Conservation (phyloP, 371 early-diverging fungal species). For the Capillidium rhysosporum region DNA sequence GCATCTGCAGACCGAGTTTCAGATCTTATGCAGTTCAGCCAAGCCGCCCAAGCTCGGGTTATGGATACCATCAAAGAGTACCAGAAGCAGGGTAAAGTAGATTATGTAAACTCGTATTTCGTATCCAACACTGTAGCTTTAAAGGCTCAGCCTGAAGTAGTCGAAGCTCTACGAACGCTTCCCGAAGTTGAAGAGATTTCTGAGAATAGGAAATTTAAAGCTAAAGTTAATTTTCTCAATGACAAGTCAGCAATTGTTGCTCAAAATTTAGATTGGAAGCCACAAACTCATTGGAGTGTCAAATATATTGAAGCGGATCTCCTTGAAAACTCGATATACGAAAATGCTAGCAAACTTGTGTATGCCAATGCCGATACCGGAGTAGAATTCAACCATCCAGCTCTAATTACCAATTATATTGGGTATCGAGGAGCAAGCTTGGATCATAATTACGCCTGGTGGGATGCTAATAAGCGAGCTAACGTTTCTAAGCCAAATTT, state of each 20-base stretch:
- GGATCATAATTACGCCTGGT: neutral
- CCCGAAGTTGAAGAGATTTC: slow-evolving; percentile 3
- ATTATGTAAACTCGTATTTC: neutral
- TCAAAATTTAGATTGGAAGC: too few species aligned
- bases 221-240: too few species aligned
- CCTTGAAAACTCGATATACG: neutral
- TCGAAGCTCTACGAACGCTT: neutral
- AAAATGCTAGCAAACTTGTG: neutral
- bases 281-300: neutral
- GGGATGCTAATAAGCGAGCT: neutral
- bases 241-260: too few species aligned
- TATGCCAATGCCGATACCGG: slow-evolving; percentile 24
- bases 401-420: slow-evolving; percentile 28
- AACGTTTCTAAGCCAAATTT: neutral
- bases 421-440: neutral
- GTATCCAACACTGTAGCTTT: slow-evolving; percentile 5
- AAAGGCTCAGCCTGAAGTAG: neutral
- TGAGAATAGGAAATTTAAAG: neutral
- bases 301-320: neutral
- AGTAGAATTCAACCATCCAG: slow-evolving; percentile 42
- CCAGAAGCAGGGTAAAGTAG: too few species aligned
- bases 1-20: too few species aligned
- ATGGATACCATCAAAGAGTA: too few species aligned
- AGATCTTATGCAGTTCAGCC: too few species aligned
- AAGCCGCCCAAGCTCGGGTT: too few species aligned